Evolutionary conservation across 495 filamentous ascomycete species (phyloP).

Genomic region (Talaromyces thailandensis): DNA sequence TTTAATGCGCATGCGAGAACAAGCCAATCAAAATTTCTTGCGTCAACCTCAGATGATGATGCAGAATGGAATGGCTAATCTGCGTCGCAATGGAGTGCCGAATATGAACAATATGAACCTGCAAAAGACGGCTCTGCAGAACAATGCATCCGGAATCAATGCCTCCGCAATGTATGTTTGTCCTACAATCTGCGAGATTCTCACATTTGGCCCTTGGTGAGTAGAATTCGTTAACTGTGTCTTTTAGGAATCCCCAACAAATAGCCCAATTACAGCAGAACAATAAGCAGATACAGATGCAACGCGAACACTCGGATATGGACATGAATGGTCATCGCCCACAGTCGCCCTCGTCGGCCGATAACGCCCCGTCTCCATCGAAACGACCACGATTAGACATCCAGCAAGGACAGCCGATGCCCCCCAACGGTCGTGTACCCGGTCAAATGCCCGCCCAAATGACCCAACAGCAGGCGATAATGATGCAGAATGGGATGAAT

Average conservation of each 20-base stretch:
- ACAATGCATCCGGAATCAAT: constrained; percentile 47
- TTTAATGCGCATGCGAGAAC: constrained; percentile 33
- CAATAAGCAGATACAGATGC: constrained; percentile 63
- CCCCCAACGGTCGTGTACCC: constrained; percentile 68
- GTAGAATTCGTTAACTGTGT: background rate
- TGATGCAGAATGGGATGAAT: constrained; percentile 71
- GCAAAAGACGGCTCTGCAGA: constrained; percentile 67
- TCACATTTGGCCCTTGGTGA: constrained; percentile 10
- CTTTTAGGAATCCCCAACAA: constrained; percentile 32
- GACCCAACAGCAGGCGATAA: constrained; percentile 51
- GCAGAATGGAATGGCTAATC: constrained; percentile 49
- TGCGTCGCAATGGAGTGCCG: constrained; percentile 38
- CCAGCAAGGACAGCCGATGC: constrained; percentile 61
- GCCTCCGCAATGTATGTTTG: constrained; percentile 26
- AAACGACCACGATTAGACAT: constrained; percentile 86
- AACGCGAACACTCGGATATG: constrained; percentile 76
- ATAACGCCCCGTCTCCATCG: constrained; percentile 85
- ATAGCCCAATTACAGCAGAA: constrained; percentile 60
- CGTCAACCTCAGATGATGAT: constrained; percentile 66
- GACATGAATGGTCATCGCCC: constrained; percentile 77
- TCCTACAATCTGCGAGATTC: constrained; percentile 4
- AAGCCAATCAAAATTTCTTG: constrained; percentile 56
- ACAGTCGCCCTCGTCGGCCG: constrained; percentile 70
- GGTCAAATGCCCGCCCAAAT: constrained; percentile 66
- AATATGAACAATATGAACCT: constrained; percentile 42